A percentile compares a stretch with the other conserved stretches of the same genome.
Evolutionary conservation across 495 filamentous ascomycete species (phyloP).

Genomic region (Aeminium ludgeri): DNA sequence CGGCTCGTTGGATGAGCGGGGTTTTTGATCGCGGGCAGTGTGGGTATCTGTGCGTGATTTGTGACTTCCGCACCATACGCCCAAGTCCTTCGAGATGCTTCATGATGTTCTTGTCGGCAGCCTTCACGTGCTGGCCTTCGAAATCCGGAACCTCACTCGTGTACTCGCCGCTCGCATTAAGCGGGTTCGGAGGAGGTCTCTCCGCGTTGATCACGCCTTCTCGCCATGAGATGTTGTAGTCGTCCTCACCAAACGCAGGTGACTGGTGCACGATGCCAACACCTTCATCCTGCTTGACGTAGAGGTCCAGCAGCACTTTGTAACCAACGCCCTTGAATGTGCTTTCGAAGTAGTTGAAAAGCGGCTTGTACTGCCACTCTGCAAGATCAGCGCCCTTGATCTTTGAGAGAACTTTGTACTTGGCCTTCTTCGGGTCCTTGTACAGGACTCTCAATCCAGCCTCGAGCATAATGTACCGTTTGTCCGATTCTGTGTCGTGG

Average conservation of each 20-base stretch:
- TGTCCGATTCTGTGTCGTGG: conserved; percentile 59
- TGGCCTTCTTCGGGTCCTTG: conserved; percentile 95
- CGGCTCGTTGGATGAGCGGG: conserved; percentile 83
- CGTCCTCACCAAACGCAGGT: conserved; percentile 90
- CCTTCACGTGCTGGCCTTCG: conserved; percentile 79
- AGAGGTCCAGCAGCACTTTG: conserved; percentile 67
- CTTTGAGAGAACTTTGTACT: conserved; percentile 71
- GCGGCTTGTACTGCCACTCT: conserved; percentile 81
- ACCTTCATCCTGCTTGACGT: conserved; percentile 86
- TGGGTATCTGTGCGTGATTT: conserved; percentile 86
- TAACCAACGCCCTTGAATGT: conserved; percentile 83
- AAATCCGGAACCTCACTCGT: conserved; percentile 72
- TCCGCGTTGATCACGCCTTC: conserved; percentile 60
- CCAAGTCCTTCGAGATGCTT: conserved; percentile 70
- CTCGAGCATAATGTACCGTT: conserved; percentile 78
- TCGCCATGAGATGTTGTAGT: conserved; percentile 73
- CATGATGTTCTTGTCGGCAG: conserved; percentile 87
- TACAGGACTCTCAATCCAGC: conserved; percentile 72
- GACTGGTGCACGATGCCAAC: conserved; percentile 92
- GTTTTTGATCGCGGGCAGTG: conserved; percentile 95
- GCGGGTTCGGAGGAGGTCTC: conserved; percentile 74
- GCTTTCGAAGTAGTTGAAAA: conserved; percentile 87
- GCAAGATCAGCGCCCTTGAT: conserved; percentile 76
- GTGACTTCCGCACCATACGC: conserved; percentile 70
- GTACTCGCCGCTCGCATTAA: conserved; percentile 68